Conservation (phyloP, 1,284 basidiomycete species). For the Jaminaea rosea region DNA sequence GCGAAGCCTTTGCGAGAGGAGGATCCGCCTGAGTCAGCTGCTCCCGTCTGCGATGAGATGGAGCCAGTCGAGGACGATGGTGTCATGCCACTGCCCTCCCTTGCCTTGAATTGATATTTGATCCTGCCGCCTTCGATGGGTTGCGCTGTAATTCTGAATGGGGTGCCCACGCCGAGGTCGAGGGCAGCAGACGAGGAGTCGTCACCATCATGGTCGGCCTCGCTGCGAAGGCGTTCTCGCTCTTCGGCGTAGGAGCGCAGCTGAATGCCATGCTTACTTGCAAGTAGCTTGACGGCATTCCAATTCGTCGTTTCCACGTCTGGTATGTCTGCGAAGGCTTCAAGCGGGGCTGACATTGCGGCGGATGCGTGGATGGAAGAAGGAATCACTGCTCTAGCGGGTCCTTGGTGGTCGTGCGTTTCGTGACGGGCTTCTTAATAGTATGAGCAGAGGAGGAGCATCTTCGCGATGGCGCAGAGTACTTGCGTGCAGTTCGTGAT, state of each 20-base stretch:
- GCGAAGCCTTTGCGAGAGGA: too few species aligned
- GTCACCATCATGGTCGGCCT: neutral
- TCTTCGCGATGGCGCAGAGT: too few species aligned
- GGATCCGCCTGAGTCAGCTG: too few species aligned
- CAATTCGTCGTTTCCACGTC: constrained; percentile 40
- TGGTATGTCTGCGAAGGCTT: neutral
- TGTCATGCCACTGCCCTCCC: constrained; percentile 11
- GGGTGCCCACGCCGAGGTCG: constrained; percentile 31
- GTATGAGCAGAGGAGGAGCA: too few species aligned
- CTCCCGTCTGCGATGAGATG: neutral
- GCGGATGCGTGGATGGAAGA: too few species aligned
- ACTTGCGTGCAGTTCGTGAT: too few species aligned
- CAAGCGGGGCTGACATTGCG: too few species aligned
- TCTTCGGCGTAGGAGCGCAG: constrained; percentile 9
- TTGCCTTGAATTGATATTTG: constrained; percentile 23
- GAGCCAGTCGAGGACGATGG: constrained; percentile 21
- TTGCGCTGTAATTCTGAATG: constrained; percentile 24
- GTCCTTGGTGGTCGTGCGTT: too few species aligned
- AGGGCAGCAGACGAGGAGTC: too few species aligned
- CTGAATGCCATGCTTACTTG: constrained; percentile 25
- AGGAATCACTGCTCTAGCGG: too few species aligned
- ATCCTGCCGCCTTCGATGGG: constrained; percentile 21
- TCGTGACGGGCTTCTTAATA: too few species aligned
- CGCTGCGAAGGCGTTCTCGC: neutral
- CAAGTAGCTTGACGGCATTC: constrained; percentile 34